These are phyloP conservation scores for Epicoccum nigrum DNA, from an alignment of 2,329 filamentous ascomycete genomes.

Conservation along the genomic window DNA sequence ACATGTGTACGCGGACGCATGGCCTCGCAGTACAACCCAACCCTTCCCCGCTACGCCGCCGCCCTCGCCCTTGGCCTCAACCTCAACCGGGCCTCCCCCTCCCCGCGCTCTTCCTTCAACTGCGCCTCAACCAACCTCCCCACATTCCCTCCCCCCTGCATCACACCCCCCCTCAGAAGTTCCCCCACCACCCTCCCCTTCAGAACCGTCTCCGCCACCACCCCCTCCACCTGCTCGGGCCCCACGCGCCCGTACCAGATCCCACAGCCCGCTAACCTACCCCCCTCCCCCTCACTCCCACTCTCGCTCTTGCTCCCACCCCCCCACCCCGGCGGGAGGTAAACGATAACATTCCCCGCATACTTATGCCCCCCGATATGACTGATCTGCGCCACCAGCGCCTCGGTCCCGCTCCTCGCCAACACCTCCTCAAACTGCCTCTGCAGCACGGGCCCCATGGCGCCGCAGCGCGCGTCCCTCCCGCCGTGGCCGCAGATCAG, in stretches of 20 bases:
- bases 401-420: constrained; percentile 56
- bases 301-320: no score
- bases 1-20: no score
- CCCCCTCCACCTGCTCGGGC: constrained; percentile 75
- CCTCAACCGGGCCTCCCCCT: constrained; percentile 34
- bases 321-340: constrained; percentile 67
- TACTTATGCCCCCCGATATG: constrained; percentile 87
- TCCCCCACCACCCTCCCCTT: constrained; percentile 72
- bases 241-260: constrained; percentile 85
- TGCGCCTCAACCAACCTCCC: constrained; percentile 38
- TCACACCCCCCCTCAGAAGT: constrained; percentile 73
- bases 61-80: constrained; percentile 30
- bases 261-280: constrained; percentile 71
- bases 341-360: constrained; percentile 83
- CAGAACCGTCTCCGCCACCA: constrained; percentile 73
- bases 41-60: no score
- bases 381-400: constrained; percentile 72
- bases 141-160: constrained; percentile 31
- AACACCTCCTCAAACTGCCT: constrained; percentile 71
- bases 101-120: constrained; percentile 36
- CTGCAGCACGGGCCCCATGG: constrained; percentile 75
- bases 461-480: constrained; percentile 81
- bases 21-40: no score
- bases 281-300: no score
- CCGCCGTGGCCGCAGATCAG: constrained; percentile 87